phyloP scores from a whole-genome alignment of 2,329 filamentous ascomycete genomes.

The Fusarium albidum region DNA sequence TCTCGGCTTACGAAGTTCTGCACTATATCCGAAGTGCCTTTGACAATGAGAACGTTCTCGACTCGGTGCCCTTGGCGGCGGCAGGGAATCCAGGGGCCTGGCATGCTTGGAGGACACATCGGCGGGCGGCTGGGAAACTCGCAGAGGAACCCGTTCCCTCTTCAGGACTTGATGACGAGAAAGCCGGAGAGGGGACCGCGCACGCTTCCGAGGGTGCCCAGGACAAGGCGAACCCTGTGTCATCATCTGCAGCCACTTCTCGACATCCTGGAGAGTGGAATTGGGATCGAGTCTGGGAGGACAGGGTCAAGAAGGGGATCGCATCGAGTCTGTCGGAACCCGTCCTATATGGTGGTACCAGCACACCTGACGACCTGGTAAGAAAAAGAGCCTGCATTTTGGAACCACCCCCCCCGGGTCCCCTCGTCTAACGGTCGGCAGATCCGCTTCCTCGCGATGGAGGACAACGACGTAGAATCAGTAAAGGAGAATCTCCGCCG shows the following conservation, averaged over 20 bases:
- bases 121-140: constrained; percentile 48
- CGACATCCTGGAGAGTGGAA: constrained; percentile 83
- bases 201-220: constrained; percentile 21
- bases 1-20: constrained; percentile 73
- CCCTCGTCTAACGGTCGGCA: constrained; percentile 42
- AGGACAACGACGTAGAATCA: constrained; percentile 64
- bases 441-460: constrained; percentile 74
- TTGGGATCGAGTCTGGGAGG: constrained; percentile 97
- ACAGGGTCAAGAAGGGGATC: constrained; percentile 82
- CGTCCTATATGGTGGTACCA: constrained; percentile 75
- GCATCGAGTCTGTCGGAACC: constrained; percentile 80
- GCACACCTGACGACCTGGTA: constrained; percentile 76
- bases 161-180: neutral
- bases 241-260: constrained; percentile 10
- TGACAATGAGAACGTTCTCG: constrained; percentile 77
- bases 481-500: constrained; percentile 67
- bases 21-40: constrained; percentile 86
- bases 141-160: constrained; percentile 16
- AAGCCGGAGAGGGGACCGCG: neutral
- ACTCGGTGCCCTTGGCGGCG: constrained; percentile 80
- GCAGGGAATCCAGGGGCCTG: constrained; percentile 92
- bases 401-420: too few species aligned
- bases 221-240: constrained; percentile 12
- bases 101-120: constrained; percentile 88
- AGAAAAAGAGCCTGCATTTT: constrained; percentile 41